Base-by-base conservation (phyloP, 345 rosid species). In the Gossypium raimondii region DNA sequence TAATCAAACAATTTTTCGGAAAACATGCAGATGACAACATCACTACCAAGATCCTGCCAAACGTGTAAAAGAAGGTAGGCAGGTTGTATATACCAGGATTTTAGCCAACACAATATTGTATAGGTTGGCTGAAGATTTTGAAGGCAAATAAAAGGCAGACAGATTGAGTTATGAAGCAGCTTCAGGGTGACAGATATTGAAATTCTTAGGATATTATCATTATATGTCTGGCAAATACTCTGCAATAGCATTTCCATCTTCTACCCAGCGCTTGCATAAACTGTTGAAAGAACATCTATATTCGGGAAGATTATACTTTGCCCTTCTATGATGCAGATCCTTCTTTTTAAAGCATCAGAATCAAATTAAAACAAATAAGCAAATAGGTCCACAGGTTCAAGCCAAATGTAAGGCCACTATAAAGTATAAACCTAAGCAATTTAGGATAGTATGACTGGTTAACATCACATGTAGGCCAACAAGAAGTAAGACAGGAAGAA, bases 311-410 rank as follows among this genome's bases (percentile, higher is more conserved):
- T 34, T 34, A 68, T 13, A 68, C 24, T 22, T 20, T 45, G 16
- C 18, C 70, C 56, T 48, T 25, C 58, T 50, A 68, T 17, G 57
- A 48, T 48, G 20, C 1, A 66, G 70, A 68, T 67, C 72, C 50
- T 64, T 24, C 18, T 24, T 43, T 14, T 14, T 7, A 24, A 50
- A 25, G 71, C 11, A 22, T 7, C 17, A 43, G 22, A 44, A 63
- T 64, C 68, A 43, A 64, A 38, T 64, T 64, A n/a, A 41, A 41
- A 9, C 68, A 11, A 38, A 17, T n/a, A 11, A 20, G 29, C 9
- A 44, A 43, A 24, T 10, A 65, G 7, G 52, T 11, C 13, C 5
- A 48, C 20, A 14, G 22, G 13, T 22, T 17, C 20, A 24, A 48
- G 59, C 44, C 2, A 3, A 50, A 25, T 50, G 58, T 27, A 50